A percentile compares a stretch with the other conserved stretches of the same genome.
Evolutionary conservation across 345 rosid genomes (phyloP).

Genomic region (Chamaenerion angustifolium): DNA sequence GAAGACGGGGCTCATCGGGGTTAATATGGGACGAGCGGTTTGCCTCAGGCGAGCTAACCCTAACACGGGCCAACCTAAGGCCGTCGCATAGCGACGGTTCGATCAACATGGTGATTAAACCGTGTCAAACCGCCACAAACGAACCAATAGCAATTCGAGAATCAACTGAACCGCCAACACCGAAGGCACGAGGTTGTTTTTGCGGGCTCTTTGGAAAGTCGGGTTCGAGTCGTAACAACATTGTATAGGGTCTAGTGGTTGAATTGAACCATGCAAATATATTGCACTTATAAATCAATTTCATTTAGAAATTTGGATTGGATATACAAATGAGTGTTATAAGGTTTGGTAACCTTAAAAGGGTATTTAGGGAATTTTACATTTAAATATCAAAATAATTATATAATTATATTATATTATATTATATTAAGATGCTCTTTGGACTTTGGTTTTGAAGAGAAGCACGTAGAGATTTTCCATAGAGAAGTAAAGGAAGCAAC

Average conservation of each 20-base stretch:
- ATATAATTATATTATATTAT: not conserved
- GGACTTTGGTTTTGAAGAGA: conserved; percentile 64
- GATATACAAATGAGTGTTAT: too few relatives aligned
- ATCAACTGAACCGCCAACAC: conserved; percentile 40
- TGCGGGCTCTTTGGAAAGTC: conserved; percentile 26
- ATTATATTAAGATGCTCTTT: conserved; percentile 14
- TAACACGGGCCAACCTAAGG: not conserved
- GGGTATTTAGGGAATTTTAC: too few relatives aligned
- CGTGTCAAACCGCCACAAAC: conserved; percentile 20
- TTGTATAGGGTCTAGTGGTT: too few relatives aligned
- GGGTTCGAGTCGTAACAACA: too few relatives aligned
- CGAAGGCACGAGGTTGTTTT: conserved; percentile 47
- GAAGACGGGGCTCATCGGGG: conserved; percentile 88
- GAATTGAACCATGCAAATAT: too few relatives aligned
- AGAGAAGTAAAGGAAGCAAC: too few relatives aligned
- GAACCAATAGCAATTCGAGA: conserved; percentile 3
- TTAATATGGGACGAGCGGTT: conserved; percentile 59
- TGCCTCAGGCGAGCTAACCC: conserved; percentile 25
- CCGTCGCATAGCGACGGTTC: conserved; percentile 13
- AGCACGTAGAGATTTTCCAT: conserved; percentile 39
- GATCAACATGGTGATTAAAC: conserved; percentile 4
- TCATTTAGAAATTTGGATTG: too few relatives aligned
- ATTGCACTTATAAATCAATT: too few relatives aligned
- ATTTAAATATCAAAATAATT: not conserved
- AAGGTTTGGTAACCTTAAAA: too few relatives aligned